phyloP scores from a whole-genome alignment of 1,284 basidiomycete genomes.

The Coriolopsis trogii region DNA sequence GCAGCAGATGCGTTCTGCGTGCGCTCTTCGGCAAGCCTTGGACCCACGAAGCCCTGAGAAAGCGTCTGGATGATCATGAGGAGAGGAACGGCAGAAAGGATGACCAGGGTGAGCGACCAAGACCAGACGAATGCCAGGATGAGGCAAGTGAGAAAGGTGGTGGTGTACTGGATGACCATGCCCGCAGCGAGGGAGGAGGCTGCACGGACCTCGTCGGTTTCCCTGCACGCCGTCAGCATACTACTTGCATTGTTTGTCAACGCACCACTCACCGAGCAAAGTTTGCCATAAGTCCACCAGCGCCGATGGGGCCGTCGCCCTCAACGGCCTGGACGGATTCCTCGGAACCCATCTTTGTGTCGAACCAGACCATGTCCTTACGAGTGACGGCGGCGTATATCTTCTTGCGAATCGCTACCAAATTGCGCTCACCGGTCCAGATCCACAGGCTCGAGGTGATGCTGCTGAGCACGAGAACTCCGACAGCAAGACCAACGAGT shows the following conservation, averaged over 20 bases:
- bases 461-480: conserved; percentile 74
- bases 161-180: conserved; percentile 78
- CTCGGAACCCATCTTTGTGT: conserved; percentile 76
- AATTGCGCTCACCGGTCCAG: conserved; percentile 83
- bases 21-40: conserved; percentile 73
- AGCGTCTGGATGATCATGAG: conserved; percentile 76
- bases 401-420: conserved; percentile 65
- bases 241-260: background rate
- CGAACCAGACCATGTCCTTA: conserved; percentile 89
- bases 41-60: conserved; percentile 71
- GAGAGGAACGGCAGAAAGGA: conserved; percentile 88
- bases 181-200: conserved; percentile 83
- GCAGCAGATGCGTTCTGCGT: conserved; percentile 71
- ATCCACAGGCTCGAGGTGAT: conserved; percentile 85
- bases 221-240: conserved; percentile 50
- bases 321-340: conserved; percentile 49
- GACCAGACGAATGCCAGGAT: conserved; percentile 82
- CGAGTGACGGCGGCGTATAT: conserved; percentile 74
- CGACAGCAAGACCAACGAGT: conserved; percentile 73
- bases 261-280: conserved; percentile 76
- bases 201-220: conserved; percentile 91
- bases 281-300: conserved; percentile 93
- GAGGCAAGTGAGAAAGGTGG: conserved; percentile 81
- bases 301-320: conserved; percentile 67
- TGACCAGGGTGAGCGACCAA: conserved; percentile 87